phyloP scores from a whole-genome alignment of 768 basidiomycete genomes.

The Tulasnella sp. region DNA sequence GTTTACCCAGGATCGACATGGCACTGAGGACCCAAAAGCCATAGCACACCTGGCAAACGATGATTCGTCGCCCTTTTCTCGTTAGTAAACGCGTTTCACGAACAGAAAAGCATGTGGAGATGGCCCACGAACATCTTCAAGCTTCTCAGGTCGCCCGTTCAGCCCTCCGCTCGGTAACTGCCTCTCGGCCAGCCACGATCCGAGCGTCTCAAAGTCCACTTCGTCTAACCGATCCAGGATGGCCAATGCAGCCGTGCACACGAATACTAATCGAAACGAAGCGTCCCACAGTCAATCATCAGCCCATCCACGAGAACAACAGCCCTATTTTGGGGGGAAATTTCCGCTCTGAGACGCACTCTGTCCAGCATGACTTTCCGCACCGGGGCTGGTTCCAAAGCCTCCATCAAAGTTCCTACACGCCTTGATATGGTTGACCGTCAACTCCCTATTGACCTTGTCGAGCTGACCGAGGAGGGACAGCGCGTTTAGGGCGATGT shows the following conservation, averaged over 20 bases:
- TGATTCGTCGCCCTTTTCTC: background rate
- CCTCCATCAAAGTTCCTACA: slow-evolving; percentile 97
- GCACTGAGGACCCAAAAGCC: slow-evolving; percentile 95
- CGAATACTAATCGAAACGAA: slow-evolving; percentile 64
- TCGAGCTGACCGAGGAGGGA: slow-evolving; percentile 78
- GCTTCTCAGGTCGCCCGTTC: slow-evolving; percentile 96
- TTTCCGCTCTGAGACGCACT: slow-evolving; percentile 52
- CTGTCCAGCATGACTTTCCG: slow-evolving; percentile 91
- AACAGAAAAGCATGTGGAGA: background rate
- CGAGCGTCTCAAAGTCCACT: slow-evolving; percentile 77
- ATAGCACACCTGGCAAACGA: slow-evolving; percentile 80
- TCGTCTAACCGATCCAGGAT: slow-evolving; percentile 80
- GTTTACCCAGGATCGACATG: slow-evolving; percentile 77
- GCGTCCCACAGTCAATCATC: background rate
- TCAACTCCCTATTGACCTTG: slow-evolving; percentile 64
- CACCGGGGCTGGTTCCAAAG: slow-evolving; percentile 81
- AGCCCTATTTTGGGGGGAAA: background rate
- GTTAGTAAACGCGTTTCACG: background rate
- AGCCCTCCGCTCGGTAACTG: slow-evolving; percentile 92
- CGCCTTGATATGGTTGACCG: slow-evolving; percentile 68
- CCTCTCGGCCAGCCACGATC: slow-evolving; percentile 92
- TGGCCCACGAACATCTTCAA: slow-evolving; percentile 76
- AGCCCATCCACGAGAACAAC: background rate
- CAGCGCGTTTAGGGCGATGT: slow-evolving; percentile 81
- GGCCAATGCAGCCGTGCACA: slow-evolving; percentile 83